Evolutionary conservation across 2,329 filamentous ascomycete species (phyloP).

Genomic region (Cladosporium sp.): DNA sequence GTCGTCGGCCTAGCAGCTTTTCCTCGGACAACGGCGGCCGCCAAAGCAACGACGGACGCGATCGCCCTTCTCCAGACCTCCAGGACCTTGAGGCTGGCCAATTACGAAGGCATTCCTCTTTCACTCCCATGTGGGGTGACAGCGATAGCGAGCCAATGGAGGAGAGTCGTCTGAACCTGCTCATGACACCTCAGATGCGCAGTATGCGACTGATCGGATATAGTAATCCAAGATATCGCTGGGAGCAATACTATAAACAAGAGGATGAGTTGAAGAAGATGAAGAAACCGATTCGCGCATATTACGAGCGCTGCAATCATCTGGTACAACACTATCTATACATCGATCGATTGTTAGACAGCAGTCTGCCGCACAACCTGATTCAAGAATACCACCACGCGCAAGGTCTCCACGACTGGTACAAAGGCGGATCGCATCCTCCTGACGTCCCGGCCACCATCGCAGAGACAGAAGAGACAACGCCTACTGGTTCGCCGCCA

Average conservation of each 20-base stretch:
- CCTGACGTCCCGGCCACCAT: conserved; percentile 68
- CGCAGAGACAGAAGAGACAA: conserved; percentile 56
- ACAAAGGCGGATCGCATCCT: conserved; percentile 4
- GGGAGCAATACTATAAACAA: conserved; percentile 81
- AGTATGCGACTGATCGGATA: conserved; percentile 86
- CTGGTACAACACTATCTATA: conserved; percentile 90
- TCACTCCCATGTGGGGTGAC: conserved; percentile 12
- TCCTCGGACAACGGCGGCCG: conserved; percentile 10
- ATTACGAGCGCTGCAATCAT: conserved; percentile 86
- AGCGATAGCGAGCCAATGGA: conserved; percentile 12
- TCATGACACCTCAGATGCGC: conserved; percentile 63
- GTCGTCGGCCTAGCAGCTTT: conserved; percentile 8
- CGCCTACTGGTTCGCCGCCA: conserved; percentile 23
- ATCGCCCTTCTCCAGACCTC: not conserved
- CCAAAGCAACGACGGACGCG: conserved; percentile 5
- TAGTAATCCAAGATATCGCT: conserved; percentile 79
- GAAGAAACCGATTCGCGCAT: conserved; percentile 70
- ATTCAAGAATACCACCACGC: conserved; percentile 81
- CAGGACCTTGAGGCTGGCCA: conserved; percentile 6
- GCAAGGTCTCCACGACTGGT: conserved; percentile 19
- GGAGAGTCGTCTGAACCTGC: conserved; percentile 37
- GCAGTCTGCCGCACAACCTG: conserved; percentile 84
- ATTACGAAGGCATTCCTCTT: conserved; percentile 3
- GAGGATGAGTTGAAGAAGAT: conserved; percentile 69
- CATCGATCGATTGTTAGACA: conserved; percentile 86